Evolutionary conservation across 768 basidiomycete species (phyloP).

Genomic region (Russula earlei): DNA sequence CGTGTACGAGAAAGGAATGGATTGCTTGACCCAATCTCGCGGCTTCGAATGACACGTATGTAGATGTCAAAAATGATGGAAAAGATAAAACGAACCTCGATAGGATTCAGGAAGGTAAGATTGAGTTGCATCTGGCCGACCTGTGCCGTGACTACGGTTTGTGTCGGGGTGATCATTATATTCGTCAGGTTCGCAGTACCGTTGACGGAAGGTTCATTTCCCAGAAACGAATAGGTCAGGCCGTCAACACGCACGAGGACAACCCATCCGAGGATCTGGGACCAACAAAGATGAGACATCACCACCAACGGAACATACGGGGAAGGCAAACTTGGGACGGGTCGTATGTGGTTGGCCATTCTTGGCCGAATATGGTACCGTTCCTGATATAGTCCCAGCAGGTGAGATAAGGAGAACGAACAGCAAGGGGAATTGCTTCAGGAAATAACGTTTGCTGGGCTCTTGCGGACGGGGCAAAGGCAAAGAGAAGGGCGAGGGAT

Average conservation of each 20-base stretch:
- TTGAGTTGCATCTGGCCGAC: constrained; percentile 31
- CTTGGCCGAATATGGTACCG: background rate
- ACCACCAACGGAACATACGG: background rate
- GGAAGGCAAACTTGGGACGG: background rate
- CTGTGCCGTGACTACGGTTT: constrained; percentile 26
- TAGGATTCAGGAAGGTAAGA: constrained; percentile 33
- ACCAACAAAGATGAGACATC: background rate
- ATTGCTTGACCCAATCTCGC: constrained; percentile 30
- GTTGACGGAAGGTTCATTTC: constrained; percentile 1
- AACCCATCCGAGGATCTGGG: constrained; percentile 11
- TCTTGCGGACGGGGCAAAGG: background rate
- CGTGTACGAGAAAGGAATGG: constrained; percentile 34
- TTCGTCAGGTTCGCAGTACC: constrained; percentile 17
- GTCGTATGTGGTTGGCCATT: constrained; percentile 19
- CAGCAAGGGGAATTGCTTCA: constrained; percentile 21
- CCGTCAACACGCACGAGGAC: constrained; percentile 10
- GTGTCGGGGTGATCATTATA: constrained; percentile 29
- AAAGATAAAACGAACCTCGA: constrained; percentile 26
- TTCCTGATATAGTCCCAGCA: constrained; percentile 17
- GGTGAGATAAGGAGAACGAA: constrained; percentile 24
- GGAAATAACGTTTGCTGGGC: constrained; percentile 19
- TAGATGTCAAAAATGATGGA: background rate
- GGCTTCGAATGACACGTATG: constrained; percentile 22
- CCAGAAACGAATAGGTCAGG: constrained; percentile 19
- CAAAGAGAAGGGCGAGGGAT: background rate